Base-by-base conservation (phyloP, 352 stramenopile genomes). In the Achlya hypogyna region DNA sequence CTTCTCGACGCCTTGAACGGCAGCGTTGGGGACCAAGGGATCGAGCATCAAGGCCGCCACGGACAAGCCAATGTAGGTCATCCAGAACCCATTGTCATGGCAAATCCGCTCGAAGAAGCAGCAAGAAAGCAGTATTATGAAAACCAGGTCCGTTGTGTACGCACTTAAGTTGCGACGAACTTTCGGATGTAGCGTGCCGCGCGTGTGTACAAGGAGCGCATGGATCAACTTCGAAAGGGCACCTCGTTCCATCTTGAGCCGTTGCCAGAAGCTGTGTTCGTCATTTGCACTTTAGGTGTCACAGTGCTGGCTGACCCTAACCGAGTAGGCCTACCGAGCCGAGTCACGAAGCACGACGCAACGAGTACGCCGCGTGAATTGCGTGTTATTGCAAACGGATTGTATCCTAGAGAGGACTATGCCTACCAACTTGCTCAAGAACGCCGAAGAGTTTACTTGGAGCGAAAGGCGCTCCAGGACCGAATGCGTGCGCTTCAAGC, bases 81-180 rank as follows among this genome's bases (percentile, higher is more conserved):
- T 51, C 29, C 58, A 53, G 27, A 35, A 49, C n/a, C 9, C 38
- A 12, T 27, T 22, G 29, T 25, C 29, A 62, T 62, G 10, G 8
- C 40, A 10, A 47, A 31, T 34, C 65, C 27, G 4, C 10, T 16
- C 47, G 63, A 73, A n/a, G 49, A 70, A n/a, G 0, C 51, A 9
- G 62, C 58, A n/a, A 71, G 79, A 1, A 68, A 82, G 27, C 71
- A 84, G 28, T 89, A 78, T 69, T 81, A 87, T 25, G 81, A 89
- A 59, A 88, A 87, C 62, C 79, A 89, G 72, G 80, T 86, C 31
- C 59, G 12, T 63, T 27, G 9, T n/a, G 34, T n/a, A n/a, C 20
- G 28, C 16, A 1, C 31, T 35, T 14, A 31, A 29, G 56, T 29
- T 47, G 10, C 45, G 28, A 22, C 1, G 25, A 29, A 43, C 22